Percentiles rank a stretch among this genome's conserved stretches.
phyloP scores from a whole-genome alignment of 768 basidiomycete genomes.

The Tulasnella sp. region DNA sequence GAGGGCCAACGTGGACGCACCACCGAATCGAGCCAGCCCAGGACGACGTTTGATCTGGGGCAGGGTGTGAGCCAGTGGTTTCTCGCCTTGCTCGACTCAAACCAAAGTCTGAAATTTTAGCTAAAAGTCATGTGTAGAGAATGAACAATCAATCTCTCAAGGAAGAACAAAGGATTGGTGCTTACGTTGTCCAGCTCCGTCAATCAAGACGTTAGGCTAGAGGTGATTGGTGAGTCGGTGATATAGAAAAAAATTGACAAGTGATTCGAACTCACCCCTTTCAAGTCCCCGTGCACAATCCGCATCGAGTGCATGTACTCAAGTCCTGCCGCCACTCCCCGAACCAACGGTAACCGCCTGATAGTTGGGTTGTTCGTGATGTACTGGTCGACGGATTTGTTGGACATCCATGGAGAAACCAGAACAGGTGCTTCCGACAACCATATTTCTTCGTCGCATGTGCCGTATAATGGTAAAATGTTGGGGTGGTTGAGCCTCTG shows the following conservation, averaged over 20 bases:
- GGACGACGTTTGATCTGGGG: not conserved
- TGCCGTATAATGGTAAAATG: not conserved
- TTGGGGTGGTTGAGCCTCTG: conserved; percentile 13
- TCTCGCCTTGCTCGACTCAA: conserved; percentile 17
- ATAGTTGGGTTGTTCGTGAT: not conserved
- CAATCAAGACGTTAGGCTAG: not conserved
- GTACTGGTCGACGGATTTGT: conserved; percentile 2
- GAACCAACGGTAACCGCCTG: not conserved
- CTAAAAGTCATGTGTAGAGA: not conserved
- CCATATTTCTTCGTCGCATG: not conserved
- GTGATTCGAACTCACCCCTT: conserved; percentile 6
- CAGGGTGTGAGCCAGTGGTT: conserved; percentile 1
- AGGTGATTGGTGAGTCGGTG: not conserved
- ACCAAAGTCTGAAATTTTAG: conserved; percentile 12
- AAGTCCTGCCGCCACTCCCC: not conserved
- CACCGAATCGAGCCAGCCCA: conserved; percentile 19
- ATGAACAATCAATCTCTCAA: not conserved
- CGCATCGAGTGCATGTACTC: conserved; percentile 16
- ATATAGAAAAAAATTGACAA: too few species aligned
- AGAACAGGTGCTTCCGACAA: not conserved
- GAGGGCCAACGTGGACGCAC: not conserved
- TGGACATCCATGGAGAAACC: conserved; percentile 19
- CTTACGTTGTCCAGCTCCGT: not conserved
- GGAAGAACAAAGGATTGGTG: not conserved
- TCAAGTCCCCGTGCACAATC: conserved; percentile 8